phyloP scores from a whole-genome alignment of 768 basidiomycete genomes.

The Plicaturopsis crispa region DNA sequence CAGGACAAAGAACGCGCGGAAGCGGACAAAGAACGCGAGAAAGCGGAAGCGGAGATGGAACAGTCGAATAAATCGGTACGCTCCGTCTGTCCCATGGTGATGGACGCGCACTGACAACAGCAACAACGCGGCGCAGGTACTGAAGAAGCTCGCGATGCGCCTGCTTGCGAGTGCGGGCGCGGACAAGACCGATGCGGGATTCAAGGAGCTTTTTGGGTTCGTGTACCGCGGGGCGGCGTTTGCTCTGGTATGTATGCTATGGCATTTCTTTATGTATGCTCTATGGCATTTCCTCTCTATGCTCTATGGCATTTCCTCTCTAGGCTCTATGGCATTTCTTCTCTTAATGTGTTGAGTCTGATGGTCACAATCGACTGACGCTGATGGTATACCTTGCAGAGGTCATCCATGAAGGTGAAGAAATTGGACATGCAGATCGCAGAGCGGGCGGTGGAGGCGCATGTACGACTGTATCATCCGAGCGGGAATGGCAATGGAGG shows the following conservation, averaged over 20 bases:
- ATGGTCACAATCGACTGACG: too few relatives aligned
- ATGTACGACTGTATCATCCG: conserved; percentile 30
- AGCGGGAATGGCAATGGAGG: too few relatives aligned
- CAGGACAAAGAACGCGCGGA: conserved; percentile 24
- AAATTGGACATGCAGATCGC: conserved; percentile 17
- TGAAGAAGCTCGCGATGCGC: conserved; percentile 31
- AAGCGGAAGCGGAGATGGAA: conserved; percentile 27
- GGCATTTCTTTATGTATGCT: background rate
- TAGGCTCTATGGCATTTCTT: too few relatives aligned
- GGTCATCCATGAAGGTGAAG: conserved; percentile 20
- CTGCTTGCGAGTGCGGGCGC: conserved; percentile 24
- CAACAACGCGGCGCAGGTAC: conserved; percentile 15
- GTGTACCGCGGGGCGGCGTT: conserved; percentile 33
- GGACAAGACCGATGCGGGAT: conserved; percentile 27
- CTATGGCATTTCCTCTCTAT: background rate
- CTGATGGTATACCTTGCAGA: too few relatives aligned
- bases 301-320: background rate
- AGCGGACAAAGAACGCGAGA: conserved; percentile 9
- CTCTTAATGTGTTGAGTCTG: too few relatives aligned
- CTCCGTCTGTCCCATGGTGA: background rate
- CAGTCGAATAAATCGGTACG: conserved; percentile 56
- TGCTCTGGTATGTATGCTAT: conserved; percentile 26
- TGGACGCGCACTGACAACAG: background rate
- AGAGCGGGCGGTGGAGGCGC: conserved; percentile 25
- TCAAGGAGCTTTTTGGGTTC: conserved; percentile 30